Evolutionary conservation across 2,329 filamentous ascomycete genomes (phyloP).

Genomic region (Epichloe festucae): DNA sequence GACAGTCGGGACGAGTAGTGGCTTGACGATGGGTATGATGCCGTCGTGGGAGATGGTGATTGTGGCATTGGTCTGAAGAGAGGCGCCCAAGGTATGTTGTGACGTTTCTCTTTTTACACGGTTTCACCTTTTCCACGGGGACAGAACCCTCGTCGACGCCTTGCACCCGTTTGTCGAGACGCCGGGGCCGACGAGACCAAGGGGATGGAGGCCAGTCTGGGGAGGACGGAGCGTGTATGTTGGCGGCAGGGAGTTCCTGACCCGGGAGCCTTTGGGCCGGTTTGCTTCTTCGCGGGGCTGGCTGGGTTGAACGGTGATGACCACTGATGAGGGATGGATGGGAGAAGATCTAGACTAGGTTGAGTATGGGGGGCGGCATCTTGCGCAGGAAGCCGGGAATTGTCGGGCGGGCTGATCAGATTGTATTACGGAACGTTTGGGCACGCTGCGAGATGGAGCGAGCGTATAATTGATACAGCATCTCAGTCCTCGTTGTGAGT

Average conservation of each 20-base stretch:
- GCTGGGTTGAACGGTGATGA: constrained; percentile 28
- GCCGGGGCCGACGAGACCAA: constrained; percentile 61
- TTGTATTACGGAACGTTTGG: no score
- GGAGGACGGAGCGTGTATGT: constrained; percentile 29
- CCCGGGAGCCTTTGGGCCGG: constrained; percentile 46
- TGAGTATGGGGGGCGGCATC: no score
- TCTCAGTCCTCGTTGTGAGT: no score
- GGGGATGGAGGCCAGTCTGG: constrained; percentile 78
- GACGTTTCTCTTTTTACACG: not conserved
- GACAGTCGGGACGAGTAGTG: constrained; percentile 27
- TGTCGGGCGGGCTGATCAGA: no score
- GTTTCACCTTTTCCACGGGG: no score
- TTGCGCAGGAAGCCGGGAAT: no score
- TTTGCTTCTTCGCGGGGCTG: constrained; percentile 36
- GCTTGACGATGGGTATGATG: constrained; percentile 52
- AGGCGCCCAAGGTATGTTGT: constrained; percentile 58
- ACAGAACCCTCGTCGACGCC: no score
- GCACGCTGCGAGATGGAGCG: no score
- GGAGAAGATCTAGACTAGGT: not conserved
- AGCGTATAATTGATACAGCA: no score
- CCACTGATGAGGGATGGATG: not conserved
- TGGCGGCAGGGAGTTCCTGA: constrained; percentile 39
- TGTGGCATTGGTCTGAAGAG: constrained; percentile 78
- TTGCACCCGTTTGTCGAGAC: no score
- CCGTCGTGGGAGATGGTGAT: constrained; percentile 80